Base-by-base conservation (phyloP, 2,329 filamentous ascomycete species). In the Metarhizium anisopliae region DNA sequence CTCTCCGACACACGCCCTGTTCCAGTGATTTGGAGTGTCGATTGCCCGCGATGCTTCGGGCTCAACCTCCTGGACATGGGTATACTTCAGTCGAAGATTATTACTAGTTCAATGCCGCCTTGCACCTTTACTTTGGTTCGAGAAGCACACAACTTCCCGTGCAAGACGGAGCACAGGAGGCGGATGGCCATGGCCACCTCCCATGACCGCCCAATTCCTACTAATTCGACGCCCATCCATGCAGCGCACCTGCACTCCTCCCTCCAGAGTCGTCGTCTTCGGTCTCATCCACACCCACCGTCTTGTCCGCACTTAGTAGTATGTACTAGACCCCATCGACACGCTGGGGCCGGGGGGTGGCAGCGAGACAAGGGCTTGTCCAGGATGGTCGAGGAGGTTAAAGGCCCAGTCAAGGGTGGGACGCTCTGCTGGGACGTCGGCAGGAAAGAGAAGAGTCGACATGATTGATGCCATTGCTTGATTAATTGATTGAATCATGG, bases 201-300 rank as follows among this genome's bases (percentile, higher is more conserved):
- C 32, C 32, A 35, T 35, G 32, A 35, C 32, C 32, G 32, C 32
- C 32, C 45, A 47, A 25, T 13, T 25, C 18, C 45, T 47, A 16
- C 16, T 47, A 47, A 30, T 47, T 25, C 38, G 45, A 47, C 45
- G 4, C 18, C 45, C 16, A 7, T 20, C 29, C 35, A 25, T 29
- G 29, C 47, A 11, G 16, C 49, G 30, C 20, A 30, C 45, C 6
- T n/a, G 5, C 25, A 11, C 20, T 7, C 45, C 45, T 18, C 30
- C 4, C 20, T 7, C 47, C 47, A 4, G 7, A 7, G 16, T 29
- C 20, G 20, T 25, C 38, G 30, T 16, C 38, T 38, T 29, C 51
- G 35, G 20, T 40, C 51, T 45, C 42, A 43, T 18, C 51, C 51
- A 52, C 51, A 52, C 51, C 50, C 51, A 52, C 51, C 40, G 40